Base-by-base conservation (phyloP, 139 green algal genomes). In the Auxenochlorella pyrenoidosa region DNA sequence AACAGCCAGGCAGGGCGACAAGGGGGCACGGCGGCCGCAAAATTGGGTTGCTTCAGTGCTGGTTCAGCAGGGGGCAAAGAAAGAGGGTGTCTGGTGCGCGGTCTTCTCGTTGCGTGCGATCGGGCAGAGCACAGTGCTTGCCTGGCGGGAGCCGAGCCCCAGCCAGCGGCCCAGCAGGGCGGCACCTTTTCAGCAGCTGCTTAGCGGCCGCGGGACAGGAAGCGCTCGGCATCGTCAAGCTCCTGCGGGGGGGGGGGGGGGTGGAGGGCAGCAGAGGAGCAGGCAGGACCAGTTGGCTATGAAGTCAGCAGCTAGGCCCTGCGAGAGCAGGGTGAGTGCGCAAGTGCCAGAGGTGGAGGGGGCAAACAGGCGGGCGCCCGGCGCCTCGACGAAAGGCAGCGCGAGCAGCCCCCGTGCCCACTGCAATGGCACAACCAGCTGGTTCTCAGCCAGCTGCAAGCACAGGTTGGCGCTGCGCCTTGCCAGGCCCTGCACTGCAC, bases 141-240 rank as follows among this genome's bases (percentile, higher is more conserved):
- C 32, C 30, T 40, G 66, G n/a, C 30, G 22, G n/a, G 30, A 54
- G 38, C 72, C 0, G 38, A 32, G 40, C 38, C 38, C 24, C 3
- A 6, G 36, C 36, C 3, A 21, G 36, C 36, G 15, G 16, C 34
- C 36, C 5, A 32, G 72, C 72, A 54, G 18, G 21, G 16, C 21
- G 38, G 72, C 38, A 1, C 22, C 38, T 0, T 54, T 0, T 24
- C 21, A 34, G 65, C 38, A n/a, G 72, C 75, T 24, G 34, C 84
- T 94, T 86, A 97, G n/a, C 94, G 89, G 63, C 88, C 88, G 76
- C 94, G 90, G 43, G 58, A 32, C 38, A 97, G 87, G 59, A 91
- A 88, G 44, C 71, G 86, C 59, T 90, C 85, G 34, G 94, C 94
- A 73, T 97, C 94, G 32, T 90, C 88, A 2, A 97, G 73, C 89